Base-by-base conservation (phyloP, 2,329 filamentous ascomycete genomes). In the Beauveria scarabaeidicola region DNA sequence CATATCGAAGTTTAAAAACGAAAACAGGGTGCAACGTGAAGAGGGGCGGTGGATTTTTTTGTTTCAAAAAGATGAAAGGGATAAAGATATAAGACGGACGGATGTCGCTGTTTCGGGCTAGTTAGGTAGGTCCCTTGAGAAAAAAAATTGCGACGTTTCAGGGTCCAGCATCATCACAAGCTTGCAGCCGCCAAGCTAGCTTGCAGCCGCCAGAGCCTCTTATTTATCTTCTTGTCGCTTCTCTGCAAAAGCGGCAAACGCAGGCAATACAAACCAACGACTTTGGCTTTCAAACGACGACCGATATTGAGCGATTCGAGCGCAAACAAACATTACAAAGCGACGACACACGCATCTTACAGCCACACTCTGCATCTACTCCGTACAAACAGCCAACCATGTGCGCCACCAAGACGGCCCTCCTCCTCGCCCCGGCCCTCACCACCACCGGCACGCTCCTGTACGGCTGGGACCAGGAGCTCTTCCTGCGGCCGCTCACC, bases 401-500 rank as follows among this genome's bases (percentile, higher is more conserved):
- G 44, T 40, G 40, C 15, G 29, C 36, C 62, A 9, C 19, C 62
- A 19, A 61, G 57, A 36, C 63, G 41, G 65, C 70, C 47, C 69
- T 81, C 38, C 73, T 78, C 50, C 64, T 77, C 19, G 70, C 76
- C 1, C 78, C 78, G 0, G 68, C 81, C 25, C 63, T 80, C 63
- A 76, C 76, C n/a, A 76, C 77, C 3, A 78, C 77, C 2, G 73
- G 73, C 64, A 74, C 77, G 0, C 70, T 81, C 54, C 71, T 75
- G 64, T 78, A 72, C 69, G 74, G 77, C 15, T 68, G 69, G 44
- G 76, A 79, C 67, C 76, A 78, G 62, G 70, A 74, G 62, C 64
- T 73, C 54, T 78, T 79, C 66, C 71, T 78, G 44, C 63, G 66
- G 52, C 64, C 69, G 64, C 65, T 79, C 61, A 69, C 74, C 3